Evolutionary conservation across 495 filamentous ascomycete species (phyloP).

Genomic region (Antarctomyces pellizariae): DNA sequence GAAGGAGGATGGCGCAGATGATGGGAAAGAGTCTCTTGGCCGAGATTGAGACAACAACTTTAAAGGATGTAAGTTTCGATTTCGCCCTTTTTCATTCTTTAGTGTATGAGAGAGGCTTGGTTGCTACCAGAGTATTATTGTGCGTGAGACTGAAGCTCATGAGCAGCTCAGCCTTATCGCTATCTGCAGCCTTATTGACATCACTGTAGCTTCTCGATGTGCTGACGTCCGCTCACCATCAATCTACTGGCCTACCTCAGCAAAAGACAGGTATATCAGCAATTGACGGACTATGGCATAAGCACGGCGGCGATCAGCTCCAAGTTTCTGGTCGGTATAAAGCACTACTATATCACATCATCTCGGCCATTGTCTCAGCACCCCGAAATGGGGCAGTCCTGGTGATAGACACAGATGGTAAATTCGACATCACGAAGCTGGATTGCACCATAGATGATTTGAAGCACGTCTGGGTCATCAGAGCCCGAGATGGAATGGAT

Average conservation of each 20-base stretch:
- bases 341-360: slow-evolving; percentile 42
- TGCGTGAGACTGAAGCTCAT: slow-evolving; percentile 14
- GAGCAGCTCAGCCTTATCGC: slow-evolving; percentile 3
- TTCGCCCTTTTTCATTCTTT: slow-evolving; percentile 1
- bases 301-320: slow-evolving; percentile 17
- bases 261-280: slow-evolving; percentile 14
- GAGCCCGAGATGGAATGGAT: slow-evolving; percentile 7
- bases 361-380: slow-evolving; percentile 31
- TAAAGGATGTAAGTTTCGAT: slow-evolving; percentile 35
- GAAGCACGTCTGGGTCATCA: slow-evolving; percentile 5
- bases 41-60: slow-evolving; percentile 36
- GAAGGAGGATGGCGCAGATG: slow-evolving; percentile 17
- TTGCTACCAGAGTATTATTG: not conserved
- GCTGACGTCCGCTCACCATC: slow-evolving; percentile 23
- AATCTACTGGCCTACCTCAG: slow-evolving; percentile 6
- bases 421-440: slow-evolving; percentile 39
- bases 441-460: slow-evolving; percentile 6
- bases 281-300: slow-evolving; percentile 18
- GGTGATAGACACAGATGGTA: slow-evolving; percentile 44
- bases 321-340: slow-evolving; percentile 29
- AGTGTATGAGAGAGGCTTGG: too few relatives aligned
- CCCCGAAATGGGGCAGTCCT: slow-evolving; percentile 32
- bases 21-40: slow-evolving; percentile 38
- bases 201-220: slow-evolving; percentile 18
- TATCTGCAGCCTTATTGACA: not conserved